Percentiles rank a stretch among this genome's conserved stretches.
Conservation (phyloP, 257 asterid genomes). For the Solanum rostratum region DNA sequence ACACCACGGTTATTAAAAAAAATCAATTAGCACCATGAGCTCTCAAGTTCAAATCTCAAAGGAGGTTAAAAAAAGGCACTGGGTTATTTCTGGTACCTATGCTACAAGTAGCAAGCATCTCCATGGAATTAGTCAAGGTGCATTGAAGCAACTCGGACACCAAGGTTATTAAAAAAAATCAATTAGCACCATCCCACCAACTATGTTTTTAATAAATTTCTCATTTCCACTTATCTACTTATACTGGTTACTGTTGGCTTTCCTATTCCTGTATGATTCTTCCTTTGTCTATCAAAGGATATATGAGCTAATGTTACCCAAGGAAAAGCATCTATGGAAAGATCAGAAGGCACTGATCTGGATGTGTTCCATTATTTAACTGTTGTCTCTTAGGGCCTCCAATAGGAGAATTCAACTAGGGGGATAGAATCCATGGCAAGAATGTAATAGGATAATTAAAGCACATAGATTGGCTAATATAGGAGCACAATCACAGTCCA, state of each 20-base stretch:
- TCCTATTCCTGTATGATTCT: neutral
- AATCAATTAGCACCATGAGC: too few relatives aligned
- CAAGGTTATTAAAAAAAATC: too few relatives aligned
- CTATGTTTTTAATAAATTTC: neutral
- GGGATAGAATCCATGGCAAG: neutral
- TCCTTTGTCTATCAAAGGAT: neutral
- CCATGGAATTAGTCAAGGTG: too few relatives aligned
- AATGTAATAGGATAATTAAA: neutral
- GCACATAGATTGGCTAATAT: neutral
- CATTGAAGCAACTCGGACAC: too few relatives aligned
- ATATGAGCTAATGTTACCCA: neutral
- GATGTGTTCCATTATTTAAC: neutral
- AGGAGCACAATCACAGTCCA: neutral
- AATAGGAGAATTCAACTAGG: neutral
- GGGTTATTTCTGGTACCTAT: too few relatives aligned
- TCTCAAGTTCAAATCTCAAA: too few relatives aligned
- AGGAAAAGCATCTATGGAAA: neutral
- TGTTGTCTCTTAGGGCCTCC: neutral
- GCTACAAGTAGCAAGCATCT: too few relatives aligned
- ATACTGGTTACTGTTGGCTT: neutral
- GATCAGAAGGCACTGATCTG: neutral
- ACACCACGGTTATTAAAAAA: too few relatives aligned
- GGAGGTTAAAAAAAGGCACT: too few relatives aligned
- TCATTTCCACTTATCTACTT: neutral
- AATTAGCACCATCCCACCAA: neutral